These are phyloP conservation scores for Termitomyces sp. DNA, from an alignment of 768 basidiomycete genomes.

Conservation along the genomic window DNA sequence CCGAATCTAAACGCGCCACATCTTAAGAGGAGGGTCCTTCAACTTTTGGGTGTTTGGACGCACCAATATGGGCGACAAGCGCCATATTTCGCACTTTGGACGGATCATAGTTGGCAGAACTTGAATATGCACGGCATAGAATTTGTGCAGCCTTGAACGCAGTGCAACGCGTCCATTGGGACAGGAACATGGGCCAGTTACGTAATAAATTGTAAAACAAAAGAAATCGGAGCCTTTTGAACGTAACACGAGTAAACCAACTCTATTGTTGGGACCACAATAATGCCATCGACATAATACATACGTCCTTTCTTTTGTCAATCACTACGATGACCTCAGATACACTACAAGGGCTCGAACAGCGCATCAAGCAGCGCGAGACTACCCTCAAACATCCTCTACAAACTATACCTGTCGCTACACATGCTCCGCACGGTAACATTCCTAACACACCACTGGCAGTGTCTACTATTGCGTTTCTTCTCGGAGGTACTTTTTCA, in stretches of 20 bases:
- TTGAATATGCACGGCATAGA: conserved; percentile 24
- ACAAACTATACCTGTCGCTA: conserved; percentile 46
- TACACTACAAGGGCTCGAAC: conserved; percentile 32
- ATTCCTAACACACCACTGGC: conserved; percentile 91
- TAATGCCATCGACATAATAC: conserved; percentile 10
- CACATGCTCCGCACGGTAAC: conserved; percentile 40
- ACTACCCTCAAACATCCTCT: conserved; percentile 36
- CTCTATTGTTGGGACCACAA: conserved; percentile 19
- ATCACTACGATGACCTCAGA: conserved; percentile 26
- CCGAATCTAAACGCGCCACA: conserved; percentile 55
- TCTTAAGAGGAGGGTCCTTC: not conserved
- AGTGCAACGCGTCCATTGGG: conserved; percentile 15
- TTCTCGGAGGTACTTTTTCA: conserved; percentile 73
- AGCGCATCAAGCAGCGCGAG: conserved; percentile 39
- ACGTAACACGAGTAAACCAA: conserved; percentile 23
- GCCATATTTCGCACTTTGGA: conserved; percentile 71
- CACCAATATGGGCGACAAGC: conserved; percentile 87
- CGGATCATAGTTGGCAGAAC: conserved; percentile 29
- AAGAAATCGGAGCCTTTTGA: conserved; percentile 8
- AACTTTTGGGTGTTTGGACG: conserved; percentile 12
- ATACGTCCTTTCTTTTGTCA: conserved; percentile 13
- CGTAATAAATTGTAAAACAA: not conserved
- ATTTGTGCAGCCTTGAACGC: conserved; percentile 2
- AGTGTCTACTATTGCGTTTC: conserved; percentile 73
- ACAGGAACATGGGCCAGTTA: conserved; percentile 15